These are phyloP conservation scores for Mucor ambiguus DNA, from an alignment of 371 early-diverging fungal genomes.

Conservation along the genomic window DNA sequence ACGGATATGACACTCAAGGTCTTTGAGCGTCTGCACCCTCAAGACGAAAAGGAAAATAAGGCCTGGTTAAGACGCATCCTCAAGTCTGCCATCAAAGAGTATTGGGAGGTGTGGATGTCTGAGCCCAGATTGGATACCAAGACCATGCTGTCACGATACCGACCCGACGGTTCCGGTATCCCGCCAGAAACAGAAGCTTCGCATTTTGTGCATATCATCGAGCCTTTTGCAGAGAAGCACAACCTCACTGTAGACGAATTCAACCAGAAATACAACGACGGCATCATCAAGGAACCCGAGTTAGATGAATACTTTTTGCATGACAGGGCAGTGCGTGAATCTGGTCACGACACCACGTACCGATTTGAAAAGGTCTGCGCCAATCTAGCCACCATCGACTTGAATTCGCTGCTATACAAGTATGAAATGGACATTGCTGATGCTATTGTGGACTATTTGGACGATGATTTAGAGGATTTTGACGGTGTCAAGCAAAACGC, in stretches of 20 bases:
- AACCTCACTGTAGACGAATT: constrained; percentile 75
- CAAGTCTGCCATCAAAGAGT: constrained; percentile 90
- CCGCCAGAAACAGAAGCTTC: constrained; percentile 97
- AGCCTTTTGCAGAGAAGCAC: constrained; percentile 78
- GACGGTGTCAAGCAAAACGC: constrained; percentile 45
- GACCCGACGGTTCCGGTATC: constrained; percentile 90
- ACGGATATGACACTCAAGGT: constrained; percentile 94
- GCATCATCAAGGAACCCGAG: constrained; percentile 73
- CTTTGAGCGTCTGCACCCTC: constrained; percentile 59
- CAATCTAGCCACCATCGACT: constrained; percentile 88
- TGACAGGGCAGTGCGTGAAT: constrained; percentile 96
- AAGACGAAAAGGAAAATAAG: constrained; percentile 59
- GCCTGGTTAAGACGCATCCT: constrained; percentile 79
- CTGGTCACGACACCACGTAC: constrained; percentile 97
- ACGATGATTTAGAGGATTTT: constrained; percentile 54
- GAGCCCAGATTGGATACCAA: constrained; percentile 76
- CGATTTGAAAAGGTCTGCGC: constrained; percentile 92
- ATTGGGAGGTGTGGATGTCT: constrained; percentile 89
- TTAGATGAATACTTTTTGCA: constrained; percentile 95
- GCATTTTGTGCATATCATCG: constrained; percentile 91
- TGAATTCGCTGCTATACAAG: constrained; percentile 91
- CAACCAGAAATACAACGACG: constrained; percentile 67
- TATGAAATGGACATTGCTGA: constrained; percentile 92
- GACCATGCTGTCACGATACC: constrained; percentile 84
- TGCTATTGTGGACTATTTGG: constrained; percentile 66